Percentiles rank a stretch among this genome's conserved stretches.
phyloP scores from a whole-genome alignment of 2,329 filamentous ascomycete species.

The Ophiostoma quercus region DNA sequence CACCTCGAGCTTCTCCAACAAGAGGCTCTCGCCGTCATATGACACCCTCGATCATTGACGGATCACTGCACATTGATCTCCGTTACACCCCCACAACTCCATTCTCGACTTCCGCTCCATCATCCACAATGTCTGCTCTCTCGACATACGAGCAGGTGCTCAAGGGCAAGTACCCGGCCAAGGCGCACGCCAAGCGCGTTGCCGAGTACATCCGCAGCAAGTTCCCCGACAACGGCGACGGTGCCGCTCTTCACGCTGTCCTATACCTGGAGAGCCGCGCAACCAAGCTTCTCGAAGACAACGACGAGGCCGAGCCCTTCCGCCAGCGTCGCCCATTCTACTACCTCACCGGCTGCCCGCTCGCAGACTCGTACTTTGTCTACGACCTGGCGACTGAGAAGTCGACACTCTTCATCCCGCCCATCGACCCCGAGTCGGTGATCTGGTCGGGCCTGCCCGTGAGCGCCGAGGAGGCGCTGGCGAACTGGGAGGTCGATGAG shows the following conservation, averaged over 20 bases:
- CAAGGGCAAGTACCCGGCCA: constrained; percentile 69
- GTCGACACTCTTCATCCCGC: constrained; percentile 70
- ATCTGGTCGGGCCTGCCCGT: constrained; percentile 91
- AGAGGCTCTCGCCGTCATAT: constrained; percentile 1
- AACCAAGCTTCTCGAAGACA: constrained; percentile 79
- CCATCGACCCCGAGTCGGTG: constrained; percentile 78
- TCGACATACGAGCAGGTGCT: constrained; percentile 42
- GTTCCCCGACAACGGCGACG: constrained; percentile 47
- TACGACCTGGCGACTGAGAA: constrained; percentile 72
- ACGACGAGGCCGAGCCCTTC: constrained; percentile 76
- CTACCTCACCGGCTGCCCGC: constrained; percentile 80
- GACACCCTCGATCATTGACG: constrained; percentile 4
- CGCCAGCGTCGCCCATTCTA: constrained; percentile 89
- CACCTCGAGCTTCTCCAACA: background rate
- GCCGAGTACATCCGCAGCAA: constrained; percentile 68
- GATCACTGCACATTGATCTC: constrained; percentile 10
- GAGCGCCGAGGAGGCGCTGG: constrained; percentile 66
- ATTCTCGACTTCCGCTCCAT: background rate
- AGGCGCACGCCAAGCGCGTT: constrained; percentile 79
- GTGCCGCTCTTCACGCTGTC: constrained; percentile 52
- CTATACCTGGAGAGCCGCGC: constrained; percentile 85
- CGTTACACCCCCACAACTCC: background rate
- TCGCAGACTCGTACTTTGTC: constrained; percentile 72
- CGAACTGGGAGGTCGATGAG: constrained; percentile 74
- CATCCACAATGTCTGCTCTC: constrained; percentile 21